phyloP scores from a whole-genome alignment of 768 basidiomycete species.

The Boletus reticulatus region DNA sequence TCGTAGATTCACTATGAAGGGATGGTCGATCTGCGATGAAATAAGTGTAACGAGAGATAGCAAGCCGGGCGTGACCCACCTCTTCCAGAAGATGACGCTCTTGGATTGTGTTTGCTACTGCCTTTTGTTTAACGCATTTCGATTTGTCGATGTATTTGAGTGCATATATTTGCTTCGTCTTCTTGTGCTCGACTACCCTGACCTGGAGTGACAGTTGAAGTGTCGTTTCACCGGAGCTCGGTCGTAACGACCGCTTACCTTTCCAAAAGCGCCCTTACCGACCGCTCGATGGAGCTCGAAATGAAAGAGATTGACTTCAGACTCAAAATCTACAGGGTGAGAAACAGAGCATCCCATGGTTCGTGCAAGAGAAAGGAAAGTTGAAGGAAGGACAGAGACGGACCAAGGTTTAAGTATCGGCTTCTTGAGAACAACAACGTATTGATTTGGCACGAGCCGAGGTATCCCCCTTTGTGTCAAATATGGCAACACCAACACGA shows the following conservation, averaged over 20 bases:
- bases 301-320: conserved; percentile 88
- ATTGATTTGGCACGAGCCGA: conserved; percentile 24
- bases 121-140: conserved; percentile 86
- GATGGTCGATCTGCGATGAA: conserved; percentile 70
- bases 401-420: conserved; percentile 24
- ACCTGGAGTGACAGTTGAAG: conserved; percentile 51
- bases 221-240: conserved; percentile 2
- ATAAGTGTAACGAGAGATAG: conserved; percentile 8
- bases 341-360: conserved; percentile 60
- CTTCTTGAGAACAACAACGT: conserved; percentile 35
- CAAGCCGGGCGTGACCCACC: conserved; percentile 41
- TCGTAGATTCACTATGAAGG: conserved; percentile 85
- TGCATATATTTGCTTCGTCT: conserved; percentile 87
- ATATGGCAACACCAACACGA: conserved; percentile 10
- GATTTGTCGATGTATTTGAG: conserved; percentile 99
- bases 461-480: conserved; percentile 23
- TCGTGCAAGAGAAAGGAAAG: conserved; percentile 38
- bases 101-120: conserved; percentile 91
- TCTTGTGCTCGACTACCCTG: conserved; percentile 95
- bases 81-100: conserved; percentile 91
- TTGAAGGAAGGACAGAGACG: conserved; percentile 23
- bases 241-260: conserved; percentile 48
- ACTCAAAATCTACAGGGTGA: conserved; percentile 82
- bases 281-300: conserved; percentile 95
- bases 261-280: conserved; percentile 97